Base-by-base conservation (phyloP, 2,329 filamentous ascomycete genomes). In the Fusarium camptoceras region DNA sequence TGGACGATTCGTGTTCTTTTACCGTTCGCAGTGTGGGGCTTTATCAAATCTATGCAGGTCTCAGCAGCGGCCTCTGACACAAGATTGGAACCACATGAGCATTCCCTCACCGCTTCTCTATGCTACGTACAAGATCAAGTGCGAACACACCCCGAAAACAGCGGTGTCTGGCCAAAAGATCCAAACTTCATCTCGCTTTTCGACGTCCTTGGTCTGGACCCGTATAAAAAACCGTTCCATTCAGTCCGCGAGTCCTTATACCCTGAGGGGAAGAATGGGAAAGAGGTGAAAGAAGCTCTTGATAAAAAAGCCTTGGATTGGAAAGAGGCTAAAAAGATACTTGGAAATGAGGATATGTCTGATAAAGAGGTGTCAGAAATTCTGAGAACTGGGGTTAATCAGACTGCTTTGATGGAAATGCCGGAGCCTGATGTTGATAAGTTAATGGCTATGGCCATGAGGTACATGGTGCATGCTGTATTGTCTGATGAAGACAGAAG, bases 11-110 rank as follows among this genome's bases (percentile, higher is more conserved):
- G 15, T 9, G 2, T 6, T 22, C 3, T 22, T 11, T 6, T 16
- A 7, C 16, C 8, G 8, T 6, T 11, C 6, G 41, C 6, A 16
- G 8, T 6, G 10, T 43, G 5, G 14, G n/a, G 8, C 0, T 43
- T 3, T 0, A 22, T 14, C 11, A 20, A 14, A 20, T 1, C 11
- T 16, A 1, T 14, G 2, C 3, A 18, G 0, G 6, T 16, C 0
- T 24, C 18, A 22, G 22, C 41, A 24, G 6, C 8, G 11, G 15
- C 20, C 41, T 18, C 8, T 7, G 41, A 24, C 7, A 43, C 5
- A 11, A 43, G 6, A 9, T 24, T 10, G 6, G 41, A 15, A 4
- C 9, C 20, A 4, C 8, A 22, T 16, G 22, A 43, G 22, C 22
- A 24, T 4, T 22, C 22, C 9, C 14, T 16, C 41, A 22, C 15